Conservation (phyloP, 176 grass and related monocot species). For the Oropetium thomaeum region DNA sequence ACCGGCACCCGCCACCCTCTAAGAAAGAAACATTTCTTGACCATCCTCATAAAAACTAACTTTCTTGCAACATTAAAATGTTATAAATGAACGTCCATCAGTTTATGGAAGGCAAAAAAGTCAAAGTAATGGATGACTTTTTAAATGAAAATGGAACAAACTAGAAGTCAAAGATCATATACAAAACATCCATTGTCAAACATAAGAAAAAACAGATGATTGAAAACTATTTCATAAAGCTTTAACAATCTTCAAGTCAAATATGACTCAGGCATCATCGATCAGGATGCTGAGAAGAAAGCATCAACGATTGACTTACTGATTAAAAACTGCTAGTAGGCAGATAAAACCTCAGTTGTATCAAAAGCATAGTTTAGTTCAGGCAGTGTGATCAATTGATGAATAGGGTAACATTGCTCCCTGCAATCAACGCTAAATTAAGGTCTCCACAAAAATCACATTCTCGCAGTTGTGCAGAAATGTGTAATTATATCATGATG, state of each 20-base stretch:
- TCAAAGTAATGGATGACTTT: constrained; percentile 35
- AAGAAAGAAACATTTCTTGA: constrained; percentile 11
- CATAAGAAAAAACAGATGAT: constrained; percentile 3
- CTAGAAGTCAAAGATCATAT: constrained; percentile 34
- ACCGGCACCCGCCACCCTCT: not conserved
- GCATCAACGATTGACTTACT: not conserved
- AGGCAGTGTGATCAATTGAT: not conserved
- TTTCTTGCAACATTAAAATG: not conserved
- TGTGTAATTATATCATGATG: not conserved
- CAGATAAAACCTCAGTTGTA: not conserved
- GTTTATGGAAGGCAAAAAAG: constrained; percentile 9
- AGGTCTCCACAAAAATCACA: not conserved
- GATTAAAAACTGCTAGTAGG: not conserved
- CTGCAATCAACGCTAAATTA: not conserved
- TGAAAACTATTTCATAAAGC: constrained; percentile 5
- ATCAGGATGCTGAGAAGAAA: constrained; percentile 23
- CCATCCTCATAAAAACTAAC: not conserved
- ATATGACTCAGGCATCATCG: constrained; percentile 22
- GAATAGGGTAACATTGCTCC: not conserved
- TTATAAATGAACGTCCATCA: not conserved
- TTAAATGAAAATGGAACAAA: constrained; percentile 32
- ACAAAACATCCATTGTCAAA: constrained; percentile 25
- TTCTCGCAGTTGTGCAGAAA: not conserved
- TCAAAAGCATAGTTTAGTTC: not conserved
- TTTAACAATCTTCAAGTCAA: constrained; percentile 32